Evolutionary conservation across 2,329 filamentous ascomycete species (phyloP), one percentile per base, ranked within the genome.

Genomic region (Parafenestella ontariensis): DNA sequence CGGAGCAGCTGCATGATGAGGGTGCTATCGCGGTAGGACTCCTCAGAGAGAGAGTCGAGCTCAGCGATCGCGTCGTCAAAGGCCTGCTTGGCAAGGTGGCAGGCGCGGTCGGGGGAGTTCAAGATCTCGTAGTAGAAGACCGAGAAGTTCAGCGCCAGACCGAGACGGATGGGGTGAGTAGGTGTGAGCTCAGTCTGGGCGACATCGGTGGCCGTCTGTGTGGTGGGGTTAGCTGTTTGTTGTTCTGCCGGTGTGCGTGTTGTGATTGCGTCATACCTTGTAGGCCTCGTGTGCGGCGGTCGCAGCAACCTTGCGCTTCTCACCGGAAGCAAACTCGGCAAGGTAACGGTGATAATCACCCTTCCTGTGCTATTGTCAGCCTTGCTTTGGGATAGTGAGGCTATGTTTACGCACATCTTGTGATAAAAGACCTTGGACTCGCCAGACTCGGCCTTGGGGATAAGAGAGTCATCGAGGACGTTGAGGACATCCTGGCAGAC

Each of bases 371-470:
- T 39, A 23, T 15, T 46, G 56, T 68, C 50, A 66, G 65, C 31
- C 20, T 41, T 46, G 47, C n/a, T 37, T 66, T 61, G 24, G 15
- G 20, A 28, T 15, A n/a, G 20, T 23, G 36, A 44, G 29, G 29
- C 15, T 20, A 52, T 7, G 28, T 42, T 28, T 28, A 85, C 91
- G 72, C 83, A 97, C 94, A 98, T 98, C 89, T 98, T 98, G 89
- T 97, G 93, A 85, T 98, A 98, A 82, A 98, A 98, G 78, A 98
- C 94, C 89, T 97, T 98, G 79, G 92, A 96, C 86, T 98, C 94
- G 83, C 94, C 94, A 68, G 91, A 90, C 82, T 95, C 90, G 77
- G 94, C 94, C 82, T 95, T 94, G 80, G 93, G 93, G 77, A 98
- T 98, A 75, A 98, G 85, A 77, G 88, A 89, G 76, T 96, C 85